Evolutionary conservation across 2,329 filamentous ascomycete species (phyloP).

Genomic region (Colletotrichum sp.): DNA sequence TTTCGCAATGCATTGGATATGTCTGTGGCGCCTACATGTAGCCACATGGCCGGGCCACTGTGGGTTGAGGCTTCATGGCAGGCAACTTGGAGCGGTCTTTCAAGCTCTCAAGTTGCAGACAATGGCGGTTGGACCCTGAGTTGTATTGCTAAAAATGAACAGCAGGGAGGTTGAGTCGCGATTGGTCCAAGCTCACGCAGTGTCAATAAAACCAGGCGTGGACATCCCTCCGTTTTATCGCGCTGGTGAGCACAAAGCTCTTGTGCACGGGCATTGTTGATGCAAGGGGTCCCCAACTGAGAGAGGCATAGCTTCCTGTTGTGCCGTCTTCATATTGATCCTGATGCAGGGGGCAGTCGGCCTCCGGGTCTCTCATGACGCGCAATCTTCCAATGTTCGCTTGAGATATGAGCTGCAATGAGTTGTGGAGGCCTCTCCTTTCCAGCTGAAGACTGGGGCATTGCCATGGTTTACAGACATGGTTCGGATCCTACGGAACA

Average conservation of each 20-base stretch:
- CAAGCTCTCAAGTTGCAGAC: background rate
- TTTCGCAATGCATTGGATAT: background rate
- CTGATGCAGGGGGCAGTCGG: background rate
- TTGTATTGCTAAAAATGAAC: background rate
- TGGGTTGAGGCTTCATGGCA: background rate
- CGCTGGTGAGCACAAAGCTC: background rate
- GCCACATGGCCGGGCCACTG: conserved; percentile 11
- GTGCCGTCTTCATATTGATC: background rate
- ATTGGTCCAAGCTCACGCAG: background rate
- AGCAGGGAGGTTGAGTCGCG: background rate
- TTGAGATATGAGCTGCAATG: conserved; percentile 1
- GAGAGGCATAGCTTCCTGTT: background rate
- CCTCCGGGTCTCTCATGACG: conserved; percentile 12
- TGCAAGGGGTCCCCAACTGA: background rate
- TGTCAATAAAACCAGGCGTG: background rate
- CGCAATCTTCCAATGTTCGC: conserved; percentile 1
- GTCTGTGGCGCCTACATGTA: background rate
- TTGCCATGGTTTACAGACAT: background rate
- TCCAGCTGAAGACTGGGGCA: background rate
- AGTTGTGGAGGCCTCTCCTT: background rate
- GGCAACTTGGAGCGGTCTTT: background rate
- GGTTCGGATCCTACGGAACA: background rate
- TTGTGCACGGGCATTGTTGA: background rate
- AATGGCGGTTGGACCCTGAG: background rate
- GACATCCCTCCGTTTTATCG: background rate